A percentile compares a stretch with the other conserved stretches of the same genome.
Conservation (phyloP, 352 stramenopile genomes). For the Phytopythium litorale region DNA sequence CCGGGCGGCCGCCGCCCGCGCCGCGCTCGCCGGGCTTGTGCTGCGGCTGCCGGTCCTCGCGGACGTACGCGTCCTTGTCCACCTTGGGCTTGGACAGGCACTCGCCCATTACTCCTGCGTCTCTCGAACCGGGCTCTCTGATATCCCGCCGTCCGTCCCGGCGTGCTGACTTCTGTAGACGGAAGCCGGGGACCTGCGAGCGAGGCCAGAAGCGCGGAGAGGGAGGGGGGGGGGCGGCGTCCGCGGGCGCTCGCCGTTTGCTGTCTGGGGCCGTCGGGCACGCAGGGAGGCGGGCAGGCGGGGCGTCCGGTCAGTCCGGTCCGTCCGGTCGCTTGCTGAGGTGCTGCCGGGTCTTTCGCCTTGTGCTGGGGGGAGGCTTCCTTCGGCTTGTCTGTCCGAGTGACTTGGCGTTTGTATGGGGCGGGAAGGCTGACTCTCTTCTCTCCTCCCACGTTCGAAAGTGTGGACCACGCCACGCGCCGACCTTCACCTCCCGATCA, state of each 20-base stretch:
- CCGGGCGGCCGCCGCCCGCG: not conserved
- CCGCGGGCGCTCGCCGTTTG: not conserved
- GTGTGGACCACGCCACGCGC: slow-evolving; percentile 1
- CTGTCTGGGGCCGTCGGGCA: not conserved
- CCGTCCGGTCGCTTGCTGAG: not conserved
- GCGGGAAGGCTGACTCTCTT: slow-evolving; percentile 1
- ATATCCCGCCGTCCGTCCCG: not conserved
- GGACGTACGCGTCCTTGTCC: slow-evolving; percentile 1
- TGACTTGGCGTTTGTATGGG: not conserved
- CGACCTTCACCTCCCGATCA: not conserved
- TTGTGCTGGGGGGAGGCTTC: not conserved
- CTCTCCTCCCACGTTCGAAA: not conserved
- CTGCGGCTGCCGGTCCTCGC: not conserved
- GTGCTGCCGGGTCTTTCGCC: not conserved
- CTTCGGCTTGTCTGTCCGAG: not conserved
- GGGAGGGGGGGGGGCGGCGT: not conserved
- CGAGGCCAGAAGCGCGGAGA: not conserved
- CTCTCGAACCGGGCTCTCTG: not conserved
- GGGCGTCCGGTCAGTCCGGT: not conserved
- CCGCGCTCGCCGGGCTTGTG: not conserved
- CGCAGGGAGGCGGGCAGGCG: no score
- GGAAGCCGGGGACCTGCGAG: not conserved
- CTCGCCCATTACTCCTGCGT: slow-evolving; percentile 2
- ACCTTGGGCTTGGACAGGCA: slow-evolving; percentile 5
- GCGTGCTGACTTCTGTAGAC: not conserved